phyloP scores from a whole-genome alignment of 805 yeast species.

The Sugiyamaella marilandica region DNA sequence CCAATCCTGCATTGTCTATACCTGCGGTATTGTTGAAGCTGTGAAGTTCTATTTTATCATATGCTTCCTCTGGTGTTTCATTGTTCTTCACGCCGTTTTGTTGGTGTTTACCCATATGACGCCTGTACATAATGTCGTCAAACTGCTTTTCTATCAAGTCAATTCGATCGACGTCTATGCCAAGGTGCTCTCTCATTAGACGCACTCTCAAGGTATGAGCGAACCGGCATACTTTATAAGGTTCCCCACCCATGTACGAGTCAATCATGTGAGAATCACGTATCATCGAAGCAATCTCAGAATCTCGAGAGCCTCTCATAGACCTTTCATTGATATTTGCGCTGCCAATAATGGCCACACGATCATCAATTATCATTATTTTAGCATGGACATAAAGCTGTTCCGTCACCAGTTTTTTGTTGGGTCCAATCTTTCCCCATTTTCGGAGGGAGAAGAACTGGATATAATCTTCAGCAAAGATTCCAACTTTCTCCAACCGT shows the following conservation, averaged over 20 bases:
- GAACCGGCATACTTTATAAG: conserved; percentile 77
- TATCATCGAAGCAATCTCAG: conserved; percentile 86
- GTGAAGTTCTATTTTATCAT: conserved; percentile 26
- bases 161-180: conserved; percentile 82
- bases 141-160: conserved; percentile 78
- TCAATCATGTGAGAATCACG: conserved; percentile 70
- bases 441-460: conserved; percentile 88
- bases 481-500: conserved; percentile 69
- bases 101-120: not conserved
- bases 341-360: conserved; percentile 91
- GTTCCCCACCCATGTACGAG: conserved; percentile 69
- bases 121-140: conserved; percentile 13
- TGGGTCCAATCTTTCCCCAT: conserved; percentile 89
- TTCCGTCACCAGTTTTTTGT: conserved; percentile 72
- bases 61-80: not conserved
- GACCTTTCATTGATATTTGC: conserved; percentile 97
- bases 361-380: conserved; percentile 85
- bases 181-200: conserved; percentile 94
- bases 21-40: conserved; percentile 88
- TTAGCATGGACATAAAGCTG: conserved; percentile 94
- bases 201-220: conserved; percentile 86
- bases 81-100: conserved; percentile 6
- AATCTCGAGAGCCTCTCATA: conserved; percentile 89
- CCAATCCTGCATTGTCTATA: conserved; percentile 74
- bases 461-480: conserved; percentile 83